Percentiles rank a stretch among this genome's conserved stretches.
Evolutionary conservation across 2,329 filamentous ascomycete genomes (phyloP).

Genomic region (Paraphaeosphaeria sporulosa): DNA sequence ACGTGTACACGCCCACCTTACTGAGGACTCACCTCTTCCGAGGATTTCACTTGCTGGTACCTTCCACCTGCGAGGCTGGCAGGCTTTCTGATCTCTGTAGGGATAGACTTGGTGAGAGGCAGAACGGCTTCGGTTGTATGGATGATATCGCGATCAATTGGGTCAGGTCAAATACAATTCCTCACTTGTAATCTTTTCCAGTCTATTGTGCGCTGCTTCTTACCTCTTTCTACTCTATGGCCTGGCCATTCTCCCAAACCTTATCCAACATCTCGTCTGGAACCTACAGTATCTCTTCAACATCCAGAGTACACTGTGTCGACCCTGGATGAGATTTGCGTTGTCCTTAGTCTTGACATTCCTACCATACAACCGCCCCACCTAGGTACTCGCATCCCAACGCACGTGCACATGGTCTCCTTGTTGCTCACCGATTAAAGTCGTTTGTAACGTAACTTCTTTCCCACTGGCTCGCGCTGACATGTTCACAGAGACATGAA

Average conservation of each 20-base stretch:
- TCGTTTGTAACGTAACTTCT: neutral
- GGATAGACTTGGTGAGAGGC: constrained; percentile 7
- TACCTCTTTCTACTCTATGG: neutral
- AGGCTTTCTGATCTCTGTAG: neutral
- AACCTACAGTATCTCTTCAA: no score
- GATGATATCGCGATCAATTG: constrained; percentile 5
- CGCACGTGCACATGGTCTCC: neutral
- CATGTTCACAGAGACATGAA: neutral
- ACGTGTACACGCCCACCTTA: constrained; percentile 9
- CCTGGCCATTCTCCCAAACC: neutral
- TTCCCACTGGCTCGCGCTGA: neutral
- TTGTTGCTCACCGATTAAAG: neutral
- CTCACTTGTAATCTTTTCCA: neutral
- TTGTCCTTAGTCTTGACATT: no score
- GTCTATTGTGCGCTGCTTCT: neutral
- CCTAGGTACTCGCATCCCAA: neutral
- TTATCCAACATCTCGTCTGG: no score
- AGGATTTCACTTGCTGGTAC: neutral
- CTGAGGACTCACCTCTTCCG: neutral
- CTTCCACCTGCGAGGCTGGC: neutral
- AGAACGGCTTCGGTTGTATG: neutral
- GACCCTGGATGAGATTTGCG: no score
- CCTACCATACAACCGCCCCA: neutral
- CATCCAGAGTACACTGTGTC: no score
- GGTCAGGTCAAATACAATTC: neutral